A percentile compares a stretch with the other conserved stretches of the same genome.
Evolutionary conservation across 345 rosid species (phyloP).

Genomic region (Citrus unshiu): DNA sequence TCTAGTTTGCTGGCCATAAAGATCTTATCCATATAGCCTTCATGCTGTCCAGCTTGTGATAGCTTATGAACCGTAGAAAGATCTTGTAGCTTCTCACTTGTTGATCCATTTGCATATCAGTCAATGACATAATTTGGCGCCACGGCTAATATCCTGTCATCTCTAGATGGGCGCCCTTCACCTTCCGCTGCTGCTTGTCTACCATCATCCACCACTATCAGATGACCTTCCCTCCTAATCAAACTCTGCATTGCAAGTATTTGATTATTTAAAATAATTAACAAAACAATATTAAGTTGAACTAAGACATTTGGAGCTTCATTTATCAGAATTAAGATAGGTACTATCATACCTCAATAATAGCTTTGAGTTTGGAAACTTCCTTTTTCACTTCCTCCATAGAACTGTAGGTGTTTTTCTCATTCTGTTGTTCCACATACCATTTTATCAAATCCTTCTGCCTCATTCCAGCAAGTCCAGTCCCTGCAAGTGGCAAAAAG

Average conservation of each 20-base stretch:
- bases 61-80: background rate
- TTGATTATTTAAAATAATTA: background rate
- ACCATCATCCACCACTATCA: slow-evolving; percentile 80
- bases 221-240: slow-evolving; percentile 80
- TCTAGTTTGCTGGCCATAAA: background rate
- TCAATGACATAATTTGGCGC: slow-evolving; percentile 84
- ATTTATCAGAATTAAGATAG: background rate
- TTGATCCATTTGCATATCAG: slow-evolving; percentile 25
- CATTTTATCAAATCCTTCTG: slow-evolving; percentile 80
- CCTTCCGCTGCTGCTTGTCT: slow-evolving; percentile 43
- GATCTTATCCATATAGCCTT: background rate
- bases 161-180: slow-evolving; percentile 45
- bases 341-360: slow-evolving; percentile 65
- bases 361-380: slow-evolving; percentile 60
- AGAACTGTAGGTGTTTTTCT: slow-evolving; percentile 71
- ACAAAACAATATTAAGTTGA: background rate
- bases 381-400: slow-evolving; percentile 67
- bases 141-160: slow-evolving; percentile 78
- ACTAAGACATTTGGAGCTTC: background rate
- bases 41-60: background rate
- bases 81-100: background rate
- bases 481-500: slow-evolving; percentile 35
- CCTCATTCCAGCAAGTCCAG: slow-evolving; percentile 78
- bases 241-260: slow-evolving; percentile 51
- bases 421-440: slow-evolving; percentile 87